Percentiles rank a stretch among this genome's conserved stretches.
These are phyloP conservation scores for Cucurbita argyrosperma DNA, from an alignment of 306 rosid genomes.

Conservation along the genomic window DNA sequence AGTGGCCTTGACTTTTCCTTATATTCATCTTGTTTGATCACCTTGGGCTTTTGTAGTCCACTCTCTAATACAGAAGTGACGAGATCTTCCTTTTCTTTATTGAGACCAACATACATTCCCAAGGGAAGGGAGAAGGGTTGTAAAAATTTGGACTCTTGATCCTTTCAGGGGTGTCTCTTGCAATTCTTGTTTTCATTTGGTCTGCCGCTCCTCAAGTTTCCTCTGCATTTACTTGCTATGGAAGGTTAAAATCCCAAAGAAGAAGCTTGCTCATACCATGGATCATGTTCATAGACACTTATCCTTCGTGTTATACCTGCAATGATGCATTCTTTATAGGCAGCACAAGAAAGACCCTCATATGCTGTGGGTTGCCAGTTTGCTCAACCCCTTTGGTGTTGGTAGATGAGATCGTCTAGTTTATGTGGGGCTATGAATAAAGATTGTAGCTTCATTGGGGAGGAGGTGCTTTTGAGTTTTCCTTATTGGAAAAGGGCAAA, in stretches of 20 bases:
- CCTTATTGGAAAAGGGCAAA: background rate
- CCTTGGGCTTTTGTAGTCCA: no score
- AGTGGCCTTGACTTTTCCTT: background rate
- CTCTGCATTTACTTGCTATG: no score
- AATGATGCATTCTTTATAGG: background rate
- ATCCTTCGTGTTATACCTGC: background rate
- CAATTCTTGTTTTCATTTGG: no score
- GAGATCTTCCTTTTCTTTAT: no score
- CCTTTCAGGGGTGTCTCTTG: no score
- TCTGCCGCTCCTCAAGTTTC: no score
- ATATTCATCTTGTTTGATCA: background rate
- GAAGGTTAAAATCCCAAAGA: no score
- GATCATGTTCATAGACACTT: background rate
- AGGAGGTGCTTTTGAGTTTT: background rate
- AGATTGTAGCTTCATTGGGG: background rate
- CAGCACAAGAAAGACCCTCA: background rate
- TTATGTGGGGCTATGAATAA: background rate
- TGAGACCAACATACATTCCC: no score
- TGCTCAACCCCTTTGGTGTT: background rate
- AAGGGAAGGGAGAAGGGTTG: no score
- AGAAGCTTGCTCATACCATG: background rate
- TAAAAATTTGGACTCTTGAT: no score
- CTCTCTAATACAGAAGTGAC: no score
- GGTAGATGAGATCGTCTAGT: background rate
- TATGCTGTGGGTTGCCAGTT: background rate